phyloP scores from a whole-genome alignment of 495 filamentous ascomycete genomes.

The Xylaria flabelliformis region DNA sequence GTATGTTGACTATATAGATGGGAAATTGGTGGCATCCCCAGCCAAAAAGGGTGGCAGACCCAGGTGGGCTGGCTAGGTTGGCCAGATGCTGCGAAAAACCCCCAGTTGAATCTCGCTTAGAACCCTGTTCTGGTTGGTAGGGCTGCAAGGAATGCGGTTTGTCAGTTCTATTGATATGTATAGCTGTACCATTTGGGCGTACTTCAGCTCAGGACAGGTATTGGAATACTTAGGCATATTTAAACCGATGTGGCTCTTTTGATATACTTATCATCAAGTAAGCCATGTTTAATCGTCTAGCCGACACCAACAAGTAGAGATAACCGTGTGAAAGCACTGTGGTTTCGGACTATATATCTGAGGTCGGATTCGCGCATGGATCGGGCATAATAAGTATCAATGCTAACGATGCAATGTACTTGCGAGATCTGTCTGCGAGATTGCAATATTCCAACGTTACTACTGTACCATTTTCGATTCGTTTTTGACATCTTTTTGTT shows the following conservation, averaged over 20 bases:
- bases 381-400: slow-evolving; percentile 17
- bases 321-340: not conserved
- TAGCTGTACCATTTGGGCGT: not conserved
- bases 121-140: slow-evolving; percentile 14
- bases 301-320: not conserved
- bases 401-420: slow-evolving; percentile 1
- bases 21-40: too few relatives aligned
- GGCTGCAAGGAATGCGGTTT: slow-evolving; percentile 7
- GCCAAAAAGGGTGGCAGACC: too few relatives aligned
- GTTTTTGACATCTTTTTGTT: slow-evolving; percentile 1
- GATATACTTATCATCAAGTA: not conserved
- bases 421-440: not conserved
- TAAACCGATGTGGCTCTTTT: not conserved
- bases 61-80: too few relatives aligned
- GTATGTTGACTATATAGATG: too few relatives aligned
- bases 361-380: not conserved
- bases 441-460: not conserved
- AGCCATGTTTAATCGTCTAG: not conserved
- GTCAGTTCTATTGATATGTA: not conserved
- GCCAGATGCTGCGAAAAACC: not conserved
- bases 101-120: slow-evolving; percentile 19
- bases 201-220: not conserved
- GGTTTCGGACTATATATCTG: not conserved
- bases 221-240: not conserved
- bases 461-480: not conserved